A percentile compares a stretch with the other conserved stretches of the same genome.
Conservation (phyloP, 176 grass and related monocot genomes). For the Zizania latifolia region DNA sequence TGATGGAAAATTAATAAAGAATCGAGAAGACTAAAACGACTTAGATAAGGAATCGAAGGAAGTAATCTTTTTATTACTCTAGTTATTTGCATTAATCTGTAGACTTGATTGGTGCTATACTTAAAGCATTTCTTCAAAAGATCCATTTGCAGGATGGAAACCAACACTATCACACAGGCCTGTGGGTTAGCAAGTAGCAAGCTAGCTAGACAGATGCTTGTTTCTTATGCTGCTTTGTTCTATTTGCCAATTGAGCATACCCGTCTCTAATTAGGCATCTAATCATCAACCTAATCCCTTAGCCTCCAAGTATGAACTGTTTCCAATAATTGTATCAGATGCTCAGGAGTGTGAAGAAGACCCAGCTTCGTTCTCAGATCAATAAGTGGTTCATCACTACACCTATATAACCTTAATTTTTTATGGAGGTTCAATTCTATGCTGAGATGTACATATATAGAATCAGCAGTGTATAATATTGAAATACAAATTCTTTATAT, state of each 20-base stretch:
- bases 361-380: not conserved
- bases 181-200: conserved; percentile 33
- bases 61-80: not conserved
- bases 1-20: no score
- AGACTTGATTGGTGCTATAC: conserved; percentile 28
- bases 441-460: no score
- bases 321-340: not conserved
- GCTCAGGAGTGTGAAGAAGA: not conserved
- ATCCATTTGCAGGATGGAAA: conserved; percentile 18
- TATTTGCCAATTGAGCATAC: not conserved
- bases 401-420: no score
- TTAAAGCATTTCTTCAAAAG: conserved; percentile 43
- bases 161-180: not conserved
- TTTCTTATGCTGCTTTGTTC: conserved; percentile 15
- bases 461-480: no score
- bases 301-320: not conserved
- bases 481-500: no score
- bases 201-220: not conserved
- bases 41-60: no score
- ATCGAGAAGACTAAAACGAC: no score
- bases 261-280: not conserved
- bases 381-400: not conserved
- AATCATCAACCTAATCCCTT: not conserved
- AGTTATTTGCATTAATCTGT: conserved; percentile 1
- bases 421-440: no score